These are phyloP conservation scores for Yamadazyma kanchanaburiensis DNA, from an alignment of 1,139 yeast species.

Conservation along the genomic window DNA sequence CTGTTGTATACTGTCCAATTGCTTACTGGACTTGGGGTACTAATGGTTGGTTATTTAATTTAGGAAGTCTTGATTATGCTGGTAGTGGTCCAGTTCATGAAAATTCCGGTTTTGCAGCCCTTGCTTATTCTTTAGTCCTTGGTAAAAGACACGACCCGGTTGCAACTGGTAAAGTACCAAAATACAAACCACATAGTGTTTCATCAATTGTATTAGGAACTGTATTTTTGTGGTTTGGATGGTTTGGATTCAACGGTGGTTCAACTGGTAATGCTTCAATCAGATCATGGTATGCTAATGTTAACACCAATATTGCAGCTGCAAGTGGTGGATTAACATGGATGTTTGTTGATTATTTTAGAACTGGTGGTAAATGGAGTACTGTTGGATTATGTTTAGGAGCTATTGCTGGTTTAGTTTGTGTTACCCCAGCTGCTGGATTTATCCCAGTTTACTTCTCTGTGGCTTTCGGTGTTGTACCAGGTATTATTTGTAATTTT, in stretches of 20 bases:
- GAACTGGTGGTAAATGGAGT: slow-evolving; percentile 91
- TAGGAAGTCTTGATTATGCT: slow-evolving; percentile 92
- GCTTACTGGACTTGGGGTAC: slow-evolving; percentile 98
- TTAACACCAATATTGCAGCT: slow-evolving; percentile 91
- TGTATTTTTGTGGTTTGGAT: slow-evolving; percentile 93
- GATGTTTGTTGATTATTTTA: slow-evolving; percentile 88
- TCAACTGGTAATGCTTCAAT: slow-evolving; percentile 89
- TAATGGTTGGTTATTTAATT: slow-evolving; percentile 77
- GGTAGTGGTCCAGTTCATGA: slow-evolving; percentile 99
- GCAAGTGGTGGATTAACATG: slow-evolving; percentile 88
- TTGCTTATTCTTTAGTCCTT: slow-evolving; percentile 84
- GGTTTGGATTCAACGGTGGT: slow-evolving; percentile 99
- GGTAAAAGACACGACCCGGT: slow-evolving; percentile 91
- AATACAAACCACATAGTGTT: slow-evolving; percentile 89
- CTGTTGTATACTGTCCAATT: slow-evolving; percentile 91
- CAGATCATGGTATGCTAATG: slow-evolving; percentile 91
- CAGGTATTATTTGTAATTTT: slow-evolving; percentile 77
- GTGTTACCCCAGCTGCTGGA: slow-evolving; percentile 97
- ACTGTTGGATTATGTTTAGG: slow-evolving; percentile 94
- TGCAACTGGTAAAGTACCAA: slow-evolving; percentile 68
- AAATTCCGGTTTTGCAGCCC: slow-evolving; percentile 90
- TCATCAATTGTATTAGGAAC: slow-evolving; percentile 91
- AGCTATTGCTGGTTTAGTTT: slow-evolving; percentile 90
- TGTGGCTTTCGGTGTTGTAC: slow-evolving; percentile 75
- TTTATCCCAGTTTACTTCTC: slow-evolving; percentile 89